Evolutionary conservation across 495 filamentous ascomycete genomes (phyloP), one percentile per base, ranked within the genome.

Genomic region (Umbilicaria muhlenbergii): DNA sequence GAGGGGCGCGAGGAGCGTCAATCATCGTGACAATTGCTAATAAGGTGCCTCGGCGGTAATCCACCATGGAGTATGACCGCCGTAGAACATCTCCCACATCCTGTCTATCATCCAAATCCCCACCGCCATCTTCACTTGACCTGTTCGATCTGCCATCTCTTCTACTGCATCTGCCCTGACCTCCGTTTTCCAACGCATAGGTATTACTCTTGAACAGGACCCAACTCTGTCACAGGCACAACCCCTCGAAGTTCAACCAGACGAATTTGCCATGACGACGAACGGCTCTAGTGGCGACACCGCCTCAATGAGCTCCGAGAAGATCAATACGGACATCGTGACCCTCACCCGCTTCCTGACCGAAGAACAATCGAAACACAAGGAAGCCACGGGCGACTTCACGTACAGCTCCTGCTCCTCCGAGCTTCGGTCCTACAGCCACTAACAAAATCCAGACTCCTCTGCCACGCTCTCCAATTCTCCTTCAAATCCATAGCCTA

Each of bases 401-500:
- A 98, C 91, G 83, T 92, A 68, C 36, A 81, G 65, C 33, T 36
- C 31, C 24, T 19, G 14, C n/a, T 38, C 40, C 21, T 36, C 21
- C 17, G n/a, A n/a, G 33, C 38, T 39, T 24, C 31, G 21, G 21
- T 19, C 38, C 24, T 36, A 34, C 32, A 37, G n/a, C 18, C 24
- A 11, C 17, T 28, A 43, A 7, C 11, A 33, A 13, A 31, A 21
- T 34, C 21, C 53, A 93, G 87, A 54, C 76, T 98, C 18, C 76
- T 98, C 43, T 95, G 86, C 72, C 91, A 98, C 59, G 87, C 92
- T 46, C 80, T 98, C 31, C 92, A 96, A 67, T 96, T 95, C 73
- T 84, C 91, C 52, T 98, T 98, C 78, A 98, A 98, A 70, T 88
- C 82, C 43, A 98, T 98, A 63, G 89, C 91, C 51, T 94, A 96